Evolutionary conservation across 129 eudicot genomes (phyloP), one percentile per base, ranked within the genome.

Genomic region (Logfia minima): DNA sequence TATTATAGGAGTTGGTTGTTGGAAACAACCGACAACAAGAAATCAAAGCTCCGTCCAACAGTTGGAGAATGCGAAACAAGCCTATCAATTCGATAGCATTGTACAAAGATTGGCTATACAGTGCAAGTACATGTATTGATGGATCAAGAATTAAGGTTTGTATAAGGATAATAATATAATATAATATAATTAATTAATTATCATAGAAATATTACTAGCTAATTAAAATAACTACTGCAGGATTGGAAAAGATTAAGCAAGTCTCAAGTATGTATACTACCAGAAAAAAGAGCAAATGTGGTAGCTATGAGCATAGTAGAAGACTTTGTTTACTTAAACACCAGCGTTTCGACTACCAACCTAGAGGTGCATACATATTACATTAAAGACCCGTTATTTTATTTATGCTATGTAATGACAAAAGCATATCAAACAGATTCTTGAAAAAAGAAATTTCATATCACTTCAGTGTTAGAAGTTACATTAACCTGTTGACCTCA

Each of bases 291-390:
- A 73, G 59, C 88, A 74, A 80, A 75, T 64, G 81, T 92, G 71
- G 52, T 84, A 28, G 92, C 91, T 69, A 92, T 92, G 96, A 87
- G 76, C 75, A 84, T 89, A 37, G 92, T 92, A n/a, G 97, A 92
- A 79, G 97, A 92, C 67, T 92, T 92, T 79, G 84, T 92, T 64
- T 92, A 92, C 85, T 75, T 92, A 61, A 83, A 77, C 62, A 84
- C 83, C 83, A 86, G 75, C 48, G 68, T 85, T 55, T 89, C 97
- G 63, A 48, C 82, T 51, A 92, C 64, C 82, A 82, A 74, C 78
- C 29, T 92, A 62, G 92, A 92, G 97, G 97, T 91, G n/a, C 18
- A 14, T 13, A 48, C 14, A 48, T 48, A 3, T 14, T 48, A 68
- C 35, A 29, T 61, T 10, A 43, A 21, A 32, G n/a, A 31, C 10